Percentiles rank a stretch among this genome's conserved stretches.
phyloP scores from a whole-genome alignment of 306 rosid species.

The Quercus wislizeni region DNA sequence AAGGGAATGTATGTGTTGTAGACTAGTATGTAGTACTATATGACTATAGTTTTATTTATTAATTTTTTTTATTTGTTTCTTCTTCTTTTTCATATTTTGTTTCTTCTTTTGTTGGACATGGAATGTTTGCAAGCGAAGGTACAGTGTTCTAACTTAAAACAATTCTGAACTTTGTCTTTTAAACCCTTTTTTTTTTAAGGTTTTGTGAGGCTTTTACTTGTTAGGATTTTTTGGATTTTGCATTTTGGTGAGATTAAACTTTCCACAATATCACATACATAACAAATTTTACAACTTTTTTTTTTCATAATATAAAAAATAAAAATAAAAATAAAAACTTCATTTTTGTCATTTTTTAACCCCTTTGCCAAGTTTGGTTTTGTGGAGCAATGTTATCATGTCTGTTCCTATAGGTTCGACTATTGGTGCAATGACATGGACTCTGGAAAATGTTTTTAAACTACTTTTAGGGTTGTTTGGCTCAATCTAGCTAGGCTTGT shows the following conservation, averaged over 20 bases:
- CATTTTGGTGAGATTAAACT: neutral
- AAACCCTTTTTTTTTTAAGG: neutral
- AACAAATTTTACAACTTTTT: too few species aligned
- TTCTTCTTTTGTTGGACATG: constrained; percentile 48
- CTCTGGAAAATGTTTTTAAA: constrained; percentile 15
- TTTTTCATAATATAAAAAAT: too few species aligned
- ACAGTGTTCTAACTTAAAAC: constrained; percentile 24
- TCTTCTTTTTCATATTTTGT: neutral
- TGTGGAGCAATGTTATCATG: constrained; percentile 31
- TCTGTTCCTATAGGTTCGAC: constrained; percentile 7
- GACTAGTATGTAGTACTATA: neutral
- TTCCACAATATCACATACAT: too few species aligned
- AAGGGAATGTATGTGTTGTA: constrained; percentile 45
- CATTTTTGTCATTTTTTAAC: constrained; percentile 26
- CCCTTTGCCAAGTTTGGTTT: neutral
- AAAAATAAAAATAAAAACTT: too few species aligned
- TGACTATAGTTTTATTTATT: constrained; percentile 2
- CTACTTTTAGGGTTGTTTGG: constrained; percentile 28
- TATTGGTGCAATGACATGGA: constrained; percentile 25
- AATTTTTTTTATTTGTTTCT: neutral
- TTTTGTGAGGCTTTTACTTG: neutral
- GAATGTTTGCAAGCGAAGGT: constrained; percentile 69
- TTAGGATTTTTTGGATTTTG: neutral
- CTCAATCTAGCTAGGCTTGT: constrained; percentile 32
- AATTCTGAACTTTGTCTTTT: neutral